Conservation (phyloP, 345 rosid species). For the Excoecaria cochinchinensis region DNA sequence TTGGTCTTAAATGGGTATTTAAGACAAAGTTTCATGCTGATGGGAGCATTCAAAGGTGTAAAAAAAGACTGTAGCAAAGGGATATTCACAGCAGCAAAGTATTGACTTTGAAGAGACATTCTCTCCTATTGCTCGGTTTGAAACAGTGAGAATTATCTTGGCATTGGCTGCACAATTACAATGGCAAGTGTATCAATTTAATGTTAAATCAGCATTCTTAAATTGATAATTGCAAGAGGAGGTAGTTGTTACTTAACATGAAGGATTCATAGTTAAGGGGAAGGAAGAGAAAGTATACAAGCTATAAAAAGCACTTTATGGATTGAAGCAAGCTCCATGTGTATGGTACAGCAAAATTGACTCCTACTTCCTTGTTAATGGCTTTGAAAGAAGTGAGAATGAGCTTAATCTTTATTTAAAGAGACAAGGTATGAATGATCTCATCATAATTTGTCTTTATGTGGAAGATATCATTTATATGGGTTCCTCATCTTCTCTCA, state of each 20-base stretch:
- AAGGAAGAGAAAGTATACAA: background rate
- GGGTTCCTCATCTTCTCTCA: background rate
- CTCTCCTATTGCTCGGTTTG: background rate
- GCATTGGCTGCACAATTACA: too few species aligned
- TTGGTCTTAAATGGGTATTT: background rate
- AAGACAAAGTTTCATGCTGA: background rate
- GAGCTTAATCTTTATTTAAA: constrained; percentile 2
- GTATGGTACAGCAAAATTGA: too few species aligned
- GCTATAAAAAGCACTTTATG: too few species aligned
- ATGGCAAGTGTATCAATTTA: too few species aligned
- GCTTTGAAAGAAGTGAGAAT: constrained; percentile 9
- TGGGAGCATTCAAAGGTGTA: background rate
- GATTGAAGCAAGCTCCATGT: too few species aligned
- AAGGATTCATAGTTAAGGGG: background rate
- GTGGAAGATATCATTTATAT: constrained; percentile 13
- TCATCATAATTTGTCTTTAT: too few species aligned
- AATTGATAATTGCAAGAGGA: background rate
- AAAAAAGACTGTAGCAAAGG: background rate
- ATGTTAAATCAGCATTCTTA: background rate
- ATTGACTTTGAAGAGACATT: background rate
- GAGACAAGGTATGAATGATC: background rate
- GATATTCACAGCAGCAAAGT: background rate
- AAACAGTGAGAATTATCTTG: too few species aligned
- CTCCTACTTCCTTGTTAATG: background rate
- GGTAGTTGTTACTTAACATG: background rate